Base-by-base conservation (phyloP, 2,329 filamentous ascomycete species). In the Ustilaginoidea virens region DNA sequence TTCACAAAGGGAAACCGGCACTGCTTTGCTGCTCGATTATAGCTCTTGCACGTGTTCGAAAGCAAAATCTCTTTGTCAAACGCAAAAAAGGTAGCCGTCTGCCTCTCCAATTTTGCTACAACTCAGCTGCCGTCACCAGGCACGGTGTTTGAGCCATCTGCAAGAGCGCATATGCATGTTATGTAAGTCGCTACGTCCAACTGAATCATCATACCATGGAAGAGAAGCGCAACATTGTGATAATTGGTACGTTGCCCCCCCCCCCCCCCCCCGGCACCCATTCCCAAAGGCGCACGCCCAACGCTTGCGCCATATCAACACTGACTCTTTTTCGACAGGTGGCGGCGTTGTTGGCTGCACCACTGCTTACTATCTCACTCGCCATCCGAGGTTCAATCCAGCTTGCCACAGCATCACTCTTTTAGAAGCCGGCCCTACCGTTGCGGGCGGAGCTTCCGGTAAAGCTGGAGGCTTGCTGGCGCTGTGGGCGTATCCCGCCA, bases 321-420 rank as follows among this genome's bases (percentile, higher is more conserved):
- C n/a, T n/a, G n/a, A n/a, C n/a, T n/a, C n/a, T n/a, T 20, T 7
- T 20, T 11, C 7, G 13, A 9, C 35, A 83, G 85, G 87, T 41
- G 87, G 85, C 41, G 87, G 87, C 42, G 85, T 96, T 38, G 92
- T 96, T 43, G 90, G 90, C 45, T 79, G 74, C 50, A 90, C 82
- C 28, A 85, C 81, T 5, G 86, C 87, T 33, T 96, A 96, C 54
- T 96, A 76, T 47, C 63, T 96, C 24, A 90, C 85, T 2, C 75
- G 81, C 38, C 86, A 96, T 50, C 74, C 81, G 17, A 74, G 69
- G 17, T 96, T 80, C 58, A 67, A 90, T 49, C 73, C 75, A 23
- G 55, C 67, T 14, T 68, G 70, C 30, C 81, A 93, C 50, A 75
- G 64, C 30, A 77, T 96, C 43, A 92, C 80, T 1, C 63, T 98